Evolutionary conservation across 2,329 filamentous ascomycete species (phyloP).

Genomic region (Cercospora sp.): DNA sequence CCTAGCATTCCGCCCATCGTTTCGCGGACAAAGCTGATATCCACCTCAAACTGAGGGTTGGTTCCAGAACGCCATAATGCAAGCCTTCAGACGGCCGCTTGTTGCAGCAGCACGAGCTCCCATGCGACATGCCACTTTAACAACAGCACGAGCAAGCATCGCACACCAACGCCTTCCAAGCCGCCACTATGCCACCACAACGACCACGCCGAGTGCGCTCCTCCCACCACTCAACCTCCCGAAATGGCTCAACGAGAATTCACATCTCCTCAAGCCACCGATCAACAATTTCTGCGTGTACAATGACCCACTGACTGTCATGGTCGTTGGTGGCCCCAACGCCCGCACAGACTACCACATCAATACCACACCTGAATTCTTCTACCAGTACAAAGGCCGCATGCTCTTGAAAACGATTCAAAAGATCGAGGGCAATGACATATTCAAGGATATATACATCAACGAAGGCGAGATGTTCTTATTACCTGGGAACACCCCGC

Average conservation of each 20-base stretch:
- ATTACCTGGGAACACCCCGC: constrained; percentile 88
- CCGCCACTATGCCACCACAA: constrained; percentile 4
- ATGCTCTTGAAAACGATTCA: constrained; percentile 95
- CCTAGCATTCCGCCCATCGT: neutral
- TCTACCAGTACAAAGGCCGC: constrained; percentile 91
- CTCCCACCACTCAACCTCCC: constrained; percentile 45
- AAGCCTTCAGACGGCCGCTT: neutral
- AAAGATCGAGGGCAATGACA: constrained; percentile 50
- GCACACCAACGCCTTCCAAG: neutral
- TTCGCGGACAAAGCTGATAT: neutral
- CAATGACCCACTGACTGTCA: constrained; percentile 77
- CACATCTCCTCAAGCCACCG: constrained; percentile 86
- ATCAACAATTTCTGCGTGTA: constrained; percentile 98
- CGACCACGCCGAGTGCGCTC: neutral
- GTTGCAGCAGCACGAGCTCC: neutral
- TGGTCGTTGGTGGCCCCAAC: constrained; percentile 96
- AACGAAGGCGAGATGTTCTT: constrained; percentile 92
- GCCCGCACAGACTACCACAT: constrained; percentile 97
- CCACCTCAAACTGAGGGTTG: neutral
- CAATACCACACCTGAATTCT: constrained; percentile 94
- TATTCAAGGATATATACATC: constrained; percentile 84
- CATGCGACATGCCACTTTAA: neutral
- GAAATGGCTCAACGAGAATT: constrained; percentile 77
- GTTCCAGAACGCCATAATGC: neutral
- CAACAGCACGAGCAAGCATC: neutral